Conservation (phyloP, 768 basidiomycete genomes). For the Pulveroboletus sp. region DNA sequence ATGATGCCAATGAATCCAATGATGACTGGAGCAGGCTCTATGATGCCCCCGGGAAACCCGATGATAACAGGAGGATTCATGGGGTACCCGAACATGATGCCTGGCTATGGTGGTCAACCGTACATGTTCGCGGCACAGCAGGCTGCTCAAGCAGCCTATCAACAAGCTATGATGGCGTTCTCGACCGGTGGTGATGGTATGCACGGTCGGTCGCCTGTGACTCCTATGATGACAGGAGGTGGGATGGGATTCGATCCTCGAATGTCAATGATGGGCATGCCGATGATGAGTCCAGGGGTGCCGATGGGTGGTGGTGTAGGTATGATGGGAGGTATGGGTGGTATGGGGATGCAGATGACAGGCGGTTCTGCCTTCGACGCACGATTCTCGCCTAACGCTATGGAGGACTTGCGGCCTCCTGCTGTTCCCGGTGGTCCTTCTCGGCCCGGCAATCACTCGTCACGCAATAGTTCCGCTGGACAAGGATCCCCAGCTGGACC, state of each 20-base stretch:
- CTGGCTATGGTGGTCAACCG: conserved; percentile 53
- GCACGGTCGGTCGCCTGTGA: conserved; percentile 35
- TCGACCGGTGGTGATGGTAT: conserved; percentile 67
- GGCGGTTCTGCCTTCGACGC: conserved; percentile 59
- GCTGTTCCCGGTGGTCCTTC: conserved; percentile 23
- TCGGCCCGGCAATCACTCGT: conserved; percentile 32
- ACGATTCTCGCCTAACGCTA: conserved; percentile 41
- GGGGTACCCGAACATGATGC: conserved; percentile 40
- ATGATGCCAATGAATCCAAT: conserved; percentile 52
- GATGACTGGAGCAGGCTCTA: conserved; percentile 51
- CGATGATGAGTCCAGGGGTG: conserved; percentile 52
- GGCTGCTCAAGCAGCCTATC: conserved; percentile 77
- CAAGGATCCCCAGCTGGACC: conserved; percentile 49
- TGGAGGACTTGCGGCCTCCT: conserved; percentile 31
- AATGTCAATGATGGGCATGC: conserved; percentile 80
- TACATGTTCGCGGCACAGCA: conserved; percentile 86
- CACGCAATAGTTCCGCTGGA: conserved; percentile 48
- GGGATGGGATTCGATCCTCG: conserved; percentile 63
- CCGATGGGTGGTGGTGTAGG: conserved; percentile 30
- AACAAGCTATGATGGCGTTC: conserved; percentile 83
- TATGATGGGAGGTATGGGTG: conserved; percentile 43
- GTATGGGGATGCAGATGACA: conserved; percentile 53
- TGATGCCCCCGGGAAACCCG: conserved; percentile 46
- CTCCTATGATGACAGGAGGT: conserved; percentile 55
- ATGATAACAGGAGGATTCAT: conserved; percentile 51